phyloP scores from a whole-genome alignment of 1,284 basidiomycete genomes.

The Tylopilus orsonianus region DNA sequence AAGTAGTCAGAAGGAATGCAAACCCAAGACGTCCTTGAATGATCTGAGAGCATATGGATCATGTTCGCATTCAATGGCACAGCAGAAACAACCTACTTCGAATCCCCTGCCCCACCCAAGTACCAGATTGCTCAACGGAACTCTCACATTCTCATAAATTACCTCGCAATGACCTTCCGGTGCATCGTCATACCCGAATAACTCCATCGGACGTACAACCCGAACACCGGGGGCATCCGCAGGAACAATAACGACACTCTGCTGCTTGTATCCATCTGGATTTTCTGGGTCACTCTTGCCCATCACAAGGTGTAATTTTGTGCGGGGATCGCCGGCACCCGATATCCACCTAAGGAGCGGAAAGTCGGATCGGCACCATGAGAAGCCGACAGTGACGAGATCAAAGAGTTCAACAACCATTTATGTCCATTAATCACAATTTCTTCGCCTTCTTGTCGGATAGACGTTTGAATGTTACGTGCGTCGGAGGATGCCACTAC shows the following conservation, averaged over 20 bases:
- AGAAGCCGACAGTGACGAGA: constrained; percentile 4
- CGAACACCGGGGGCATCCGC: constrained; percentile 86
- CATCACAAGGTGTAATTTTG: constrained; percentile 89
- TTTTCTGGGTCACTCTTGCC: constrained; percentile 86
- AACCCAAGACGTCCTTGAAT: constrained; percentile 96
- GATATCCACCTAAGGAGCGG: constrained; percentile 80
- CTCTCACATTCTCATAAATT: constrained; percentile 90
- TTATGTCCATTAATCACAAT: constrained; percentile 97
- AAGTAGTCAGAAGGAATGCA: constrained; percentile 21
- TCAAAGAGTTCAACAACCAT: constrained; percentile 54
- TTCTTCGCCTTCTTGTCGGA: constrained; percentile 81
- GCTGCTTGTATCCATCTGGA: constrained; percentile 74
- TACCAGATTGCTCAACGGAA: constrained; percentile 82
- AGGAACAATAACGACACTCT: constrained; percentile 93
- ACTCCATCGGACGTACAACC: constrained; percentile 87
- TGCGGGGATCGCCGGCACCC: constrained; percentile 93
- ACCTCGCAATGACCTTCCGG: constrained; percentile 97
- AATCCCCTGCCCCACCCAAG: constrained; percentile 94
- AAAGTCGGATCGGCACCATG: constrained; percentile 9
- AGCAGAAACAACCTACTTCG: constrained; percentile 49
- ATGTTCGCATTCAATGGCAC: not conserved
- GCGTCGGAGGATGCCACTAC: constrained; percentile 94
- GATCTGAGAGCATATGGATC: constrained; percentile 51
- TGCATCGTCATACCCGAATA: constrained; percentile 93
- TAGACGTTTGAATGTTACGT: constrained; percentile 91